phyloP scores from a whole-genome alignment of 176 grass and related monocot genomes.

The Luzula sylvatica region DNA sequence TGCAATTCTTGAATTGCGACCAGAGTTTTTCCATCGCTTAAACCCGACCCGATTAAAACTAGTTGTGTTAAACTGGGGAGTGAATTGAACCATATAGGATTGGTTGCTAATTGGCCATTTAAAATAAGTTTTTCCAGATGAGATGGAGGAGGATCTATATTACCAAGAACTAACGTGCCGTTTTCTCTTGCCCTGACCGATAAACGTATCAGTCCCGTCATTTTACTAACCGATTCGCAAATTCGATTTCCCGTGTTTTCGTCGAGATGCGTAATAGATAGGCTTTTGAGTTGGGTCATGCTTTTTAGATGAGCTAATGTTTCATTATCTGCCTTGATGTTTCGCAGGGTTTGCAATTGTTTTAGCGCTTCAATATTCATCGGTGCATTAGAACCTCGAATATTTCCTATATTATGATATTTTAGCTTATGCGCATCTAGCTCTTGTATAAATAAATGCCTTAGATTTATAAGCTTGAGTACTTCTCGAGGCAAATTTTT shows the following conservation, averaged over 20 bases:
- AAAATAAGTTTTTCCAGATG: conserved; percentile 12
- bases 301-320: not conserved
- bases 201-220: not conserved
- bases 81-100: not conserved
- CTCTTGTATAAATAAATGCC: not conserved
- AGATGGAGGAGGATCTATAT: not conserved
- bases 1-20: not conserved
- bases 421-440: conserved; percentile 1
- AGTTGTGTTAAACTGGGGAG: conserved; percentile 12
- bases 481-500: not conserved
- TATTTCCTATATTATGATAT: not conserved
- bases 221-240: not conserved
- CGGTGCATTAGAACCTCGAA: not conserved
- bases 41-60: not conserved
- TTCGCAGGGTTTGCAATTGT: not conserved
- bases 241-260: not conserved
- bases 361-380: not conserved
- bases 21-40: not conserved
- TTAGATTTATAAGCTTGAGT: not conserved
- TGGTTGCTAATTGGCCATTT: not conserved
- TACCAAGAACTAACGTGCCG: not conserved
- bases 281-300: not conserved
- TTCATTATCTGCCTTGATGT: not conserved
- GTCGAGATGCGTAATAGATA: not conserved
- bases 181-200: not conserved